Evolutionary conservation across 495 filamentous ascomycete genomes (phyloP), one percentile per base, ranked within the genome.

Genomic region (Aspergillus biplanus): DNA sequence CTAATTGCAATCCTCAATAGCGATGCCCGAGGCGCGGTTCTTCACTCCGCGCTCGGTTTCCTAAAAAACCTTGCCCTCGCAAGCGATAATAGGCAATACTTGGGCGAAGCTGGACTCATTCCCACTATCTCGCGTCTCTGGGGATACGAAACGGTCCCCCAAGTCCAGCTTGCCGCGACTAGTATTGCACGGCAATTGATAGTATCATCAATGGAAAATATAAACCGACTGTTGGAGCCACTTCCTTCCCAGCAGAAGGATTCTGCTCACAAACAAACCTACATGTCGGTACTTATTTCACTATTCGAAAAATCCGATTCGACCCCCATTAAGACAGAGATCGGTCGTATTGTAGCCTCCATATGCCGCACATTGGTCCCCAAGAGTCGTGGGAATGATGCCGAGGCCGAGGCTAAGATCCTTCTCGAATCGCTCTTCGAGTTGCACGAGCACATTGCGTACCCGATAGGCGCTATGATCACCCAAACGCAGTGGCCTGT

Each of bases 51-150:
- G 5, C 79, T 92, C 7, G 84, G 89, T n/a, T 91, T 93, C 66
- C 76, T 93, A 58, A 93, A 91, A 68, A 94, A 95, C 66, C 80
- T 94, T 3, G 88, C 90, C 37, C 87, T 94, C 59, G 84, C 89
- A 3, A 69, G 78, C 8, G 75, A 76, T 6, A 92, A 93, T 67
- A 90, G 89, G 59, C 56, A 73, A 33, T 65, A 72, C 8, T 72
- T 94, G 5, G 90, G 85, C 7, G 68, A 80, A 11, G 77, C 83
- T 0, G 84, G 82, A 0, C 77, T 86, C 1, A 72, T 83, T 6
- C 67, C 76, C 32, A 75, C 82, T 1, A 79, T 92, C 21, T 85
- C 89, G 3, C 78, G 75, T 0, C 74, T 92, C 49, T 89, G 89
- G 85, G 76, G 74, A 7, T 77, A 85, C 47, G 84, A 87, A 31